Conservation (phyloP, 148 eudicot genomes). For the Nepenthes mirabilis region DNA sequence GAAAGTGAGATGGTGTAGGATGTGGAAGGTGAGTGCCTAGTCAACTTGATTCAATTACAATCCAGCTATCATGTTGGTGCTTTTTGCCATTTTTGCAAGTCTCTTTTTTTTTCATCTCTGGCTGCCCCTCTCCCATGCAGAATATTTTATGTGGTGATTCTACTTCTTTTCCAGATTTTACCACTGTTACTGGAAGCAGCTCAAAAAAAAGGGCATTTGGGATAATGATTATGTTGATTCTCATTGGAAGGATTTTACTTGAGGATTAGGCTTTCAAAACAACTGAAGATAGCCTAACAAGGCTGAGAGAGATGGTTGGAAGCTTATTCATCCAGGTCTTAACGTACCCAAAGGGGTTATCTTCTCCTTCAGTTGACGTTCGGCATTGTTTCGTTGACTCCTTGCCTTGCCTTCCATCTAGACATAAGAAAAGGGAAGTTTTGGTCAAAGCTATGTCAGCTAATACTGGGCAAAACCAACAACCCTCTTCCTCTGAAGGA, state of each 20-base stretch:
- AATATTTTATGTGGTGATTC: too few species aligned
- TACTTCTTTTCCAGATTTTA: neutral
- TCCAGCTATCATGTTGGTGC: too few species aligned
- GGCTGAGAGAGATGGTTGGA: constrained; percentile 24
- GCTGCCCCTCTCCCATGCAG: too few species aligned
- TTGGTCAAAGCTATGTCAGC: constrained; percentile 32
- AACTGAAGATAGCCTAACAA: neutral
- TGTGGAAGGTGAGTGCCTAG: too few species aligned
- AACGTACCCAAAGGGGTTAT: constrained; percentile 21
- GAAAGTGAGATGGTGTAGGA: too few species aligned
- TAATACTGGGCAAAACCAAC: constrained; percentile 28
- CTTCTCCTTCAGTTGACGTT: constrained; percentile 17
- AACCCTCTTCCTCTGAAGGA: constrained; percentile 26
- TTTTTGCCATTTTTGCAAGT: too few species aligned
- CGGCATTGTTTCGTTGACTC: constrained; percentile 14
- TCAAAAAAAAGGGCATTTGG: neutral
- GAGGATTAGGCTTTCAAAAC: neutral
- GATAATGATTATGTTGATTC: neutral
- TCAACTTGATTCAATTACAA: too few species aligned
- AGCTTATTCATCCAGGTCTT: constrained; percentile 29
- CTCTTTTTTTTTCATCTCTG: too few species aligned
- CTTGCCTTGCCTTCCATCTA: constrained; percentile 32
- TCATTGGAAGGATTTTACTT: neutral
- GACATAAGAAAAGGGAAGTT: constrained; percentile 23
- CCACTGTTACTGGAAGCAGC: neutral